Evolutionary conservation across 2,329 filamentous ascomycete species (phyloP).

Genomic region (Zymoseptoria ardabiliae): DNA sequence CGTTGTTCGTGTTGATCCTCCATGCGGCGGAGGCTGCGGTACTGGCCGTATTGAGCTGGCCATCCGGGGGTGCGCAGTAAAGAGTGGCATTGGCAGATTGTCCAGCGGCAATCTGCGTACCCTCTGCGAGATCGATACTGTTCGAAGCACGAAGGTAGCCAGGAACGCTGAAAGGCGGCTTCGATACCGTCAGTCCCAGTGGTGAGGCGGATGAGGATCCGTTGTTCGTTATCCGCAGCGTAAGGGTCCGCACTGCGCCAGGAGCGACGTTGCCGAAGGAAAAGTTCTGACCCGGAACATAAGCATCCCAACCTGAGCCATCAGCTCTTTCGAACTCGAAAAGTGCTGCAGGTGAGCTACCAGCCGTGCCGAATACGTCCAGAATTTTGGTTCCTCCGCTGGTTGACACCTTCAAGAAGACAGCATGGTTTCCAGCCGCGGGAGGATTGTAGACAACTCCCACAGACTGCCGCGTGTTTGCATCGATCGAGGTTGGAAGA

Average conservation of each 20-base stretch:
- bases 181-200: slow-evolving; percentile 4
- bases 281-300: slow-evolving; percentile 4
- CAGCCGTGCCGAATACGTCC: slow-evolving; percentile 5
- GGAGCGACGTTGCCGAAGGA: slow-evolving; percentile 4
- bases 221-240: slow-evolving; percentile 7
- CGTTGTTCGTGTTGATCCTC: slow-evolving; percentile 1
- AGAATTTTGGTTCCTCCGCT: slow-evolving; percentile 4
- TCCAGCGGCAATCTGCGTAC: slow-evolving; percentile 3
- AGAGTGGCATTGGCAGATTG: slow-evolving; percentile 5
- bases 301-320: slow-evolving; percentile 1
- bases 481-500: slow-evolving; percentile 2
- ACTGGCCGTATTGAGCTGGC: slow-evolving; percentile 1
- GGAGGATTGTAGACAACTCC: slow-evolving; percentile 4
- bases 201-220: slow-evolving; percentile 6
- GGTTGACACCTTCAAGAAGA: slow-evolving; percentile 1
- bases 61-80: slow-evolving; percentile 2
- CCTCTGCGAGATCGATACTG: slow-evolving; percentile 6
- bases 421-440: slow-evolving; percentile 4
- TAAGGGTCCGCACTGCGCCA: slow-evolving; percentile 1
- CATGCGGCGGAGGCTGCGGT: background rate
- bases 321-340: slow-evolving; percentile 4
- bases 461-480: background rate
- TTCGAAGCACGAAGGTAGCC: slow-evolving; percentile 5
- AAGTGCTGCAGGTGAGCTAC: slow-evolving; percentile 1
- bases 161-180: slow-evolving; percentile 5